Evolutionary conservation across 1,139 yeast species (phyloP).

Genomic region (Diutina catenulata): DNA sequence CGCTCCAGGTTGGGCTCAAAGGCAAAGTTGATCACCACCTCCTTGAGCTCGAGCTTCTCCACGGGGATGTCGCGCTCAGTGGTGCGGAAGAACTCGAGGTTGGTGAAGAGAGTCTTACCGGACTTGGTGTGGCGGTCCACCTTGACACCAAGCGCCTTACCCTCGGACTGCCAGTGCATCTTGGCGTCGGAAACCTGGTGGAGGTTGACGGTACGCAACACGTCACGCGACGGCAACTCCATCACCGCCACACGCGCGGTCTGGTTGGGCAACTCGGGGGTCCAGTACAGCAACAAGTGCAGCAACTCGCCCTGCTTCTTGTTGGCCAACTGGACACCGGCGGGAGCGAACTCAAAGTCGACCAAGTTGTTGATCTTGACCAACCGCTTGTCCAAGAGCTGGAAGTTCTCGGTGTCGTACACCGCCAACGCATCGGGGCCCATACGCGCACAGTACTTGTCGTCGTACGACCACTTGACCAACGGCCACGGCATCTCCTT

Average conservation of each 20-base stretch:
- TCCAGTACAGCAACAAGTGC: constrained; percentile 84
- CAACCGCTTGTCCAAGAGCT: constrained; percentile 73
- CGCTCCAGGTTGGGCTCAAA: constrained; percentile 96
- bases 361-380: constrained; percentile 76
- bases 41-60: constrained; percentile 87
- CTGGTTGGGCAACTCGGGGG: constrained; percentile 87
- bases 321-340: constrained; percentile 58
- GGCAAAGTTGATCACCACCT: constrained; percentile 75
- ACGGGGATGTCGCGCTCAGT: constrained; percentile 89
- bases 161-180: constrained; percentile 91
- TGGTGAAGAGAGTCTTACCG: constrained; percentile 82
- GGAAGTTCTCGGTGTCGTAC: constrained; percentile 63
- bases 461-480: constrained; percentile 93
- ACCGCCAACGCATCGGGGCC: constrained; percentile 90
- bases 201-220: constrained; percentile 82
- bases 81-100: constrained; percentile 83
- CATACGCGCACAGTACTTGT: constrained; percentile 88
- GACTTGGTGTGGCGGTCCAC: constrained; percentile 97
- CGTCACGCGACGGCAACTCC: constrained; percentile 76
- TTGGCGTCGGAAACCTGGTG: constrained; percentile 91
- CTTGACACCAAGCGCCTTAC: constrained; percentile 78
- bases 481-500: constrained; percentile 92
- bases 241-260: constrained; percentile 90
- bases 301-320: constrained; percentile 37
- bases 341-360: constrained; percentile 95